Evolutionary conservation across 78 protist genomes (phyloP), one percentile per base, ranked within the genome.

Genomic region (Guillardia theta): DNA sequence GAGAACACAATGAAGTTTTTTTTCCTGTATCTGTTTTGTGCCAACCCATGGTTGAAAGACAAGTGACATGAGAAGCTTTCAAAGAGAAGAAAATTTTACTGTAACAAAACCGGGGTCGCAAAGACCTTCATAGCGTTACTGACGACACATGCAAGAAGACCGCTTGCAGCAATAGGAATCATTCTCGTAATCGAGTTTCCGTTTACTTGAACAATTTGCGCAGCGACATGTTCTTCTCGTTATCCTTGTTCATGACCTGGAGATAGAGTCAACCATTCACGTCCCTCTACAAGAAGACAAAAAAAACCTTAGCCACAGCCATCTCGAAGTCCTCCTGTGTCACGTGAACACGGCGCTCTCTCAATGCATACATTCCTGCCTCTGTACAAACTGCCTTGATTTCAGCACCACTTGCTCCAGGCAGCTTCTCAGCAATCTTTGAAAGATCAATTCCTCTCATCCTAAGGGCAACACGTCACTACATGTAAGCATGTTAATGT

Each of bases 351-450:
- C 80, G 77, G 43, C 99, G 95, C 96, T 99, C 99, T 43, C 99
- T 97, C 58, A 99, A 97, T 27, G 99, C 99, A 48, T 97, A 99
- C 99, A 99, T 99, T 53, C 99, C 99, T 12, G 99, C 99, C 95
- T 99, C 99, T 6, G 99, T 99, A 96, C 99, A 98, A 30, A 98
- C 99, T 6, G 98, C 99, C 94, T 94, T 87, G 64, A 87, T 24
- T 64, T 99, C 99, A 0, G 99, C 99, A 2, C 99, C 99, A 18
- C 99, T 98, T 0, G 99, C 98, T 47, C 99, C 99, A 47, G 92
- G 93, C 97, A 98, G 88, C 95, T 24, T 33, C 44, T 76, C 93
- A 6, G 92, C 92, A 37, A 99, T 96, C 94, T 95, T 96, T 54
- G 93, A 77, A 15, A 99, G 96, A 94, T 99, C 95, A 95, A 99